Percentiles rank a stretch among this genome's conserved stretches.
phyloP scores from a whole-genome alignment of 2,329 filamentous ascomycete species.

The Cucurbitaria berberidis region DNA sequence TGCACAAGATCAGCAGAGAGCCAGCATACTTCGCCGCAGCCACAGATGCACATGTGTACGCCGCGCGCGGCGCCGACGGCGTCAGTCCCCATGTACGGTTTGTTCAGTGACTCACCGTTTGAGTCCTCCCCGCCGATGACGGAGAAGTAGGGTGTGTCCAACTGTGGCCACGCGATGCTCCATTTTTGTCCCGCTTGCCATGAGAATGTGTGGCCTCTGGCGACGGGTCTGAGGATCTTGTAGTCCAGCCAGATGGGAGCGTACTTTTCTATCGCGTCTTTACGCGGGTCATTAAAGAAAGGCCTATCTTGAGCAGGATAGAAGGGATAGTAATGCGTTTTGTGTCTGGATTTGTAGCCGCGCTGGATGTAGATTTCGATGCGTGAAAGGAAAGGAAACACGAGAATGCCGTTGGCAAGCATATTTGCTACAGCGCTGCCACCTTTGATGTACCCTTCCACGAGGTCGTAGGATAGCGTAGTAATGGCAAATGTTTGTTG shows the following conservation, averaged over 20 bases:
- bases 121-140: background rate
- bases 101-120: background rate
- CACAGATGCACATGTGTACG: background rate
- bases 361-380: slow-evolving; percentile 4
- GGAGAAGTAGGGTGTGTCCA: background rate
- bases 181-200: slow-evolving; percentile 7
- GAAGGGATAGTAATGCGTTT: background rate
- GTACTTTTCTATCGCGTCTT: background rate
- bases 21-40: slow-evolving; percentile 4
- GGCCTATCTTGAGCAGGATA: too few relatives aligned
- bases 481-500: slow-evolving; percentile 3
- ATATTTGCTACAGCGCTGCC: background rate
- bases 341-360: background rate
- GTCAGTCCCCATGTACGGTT: background rate
- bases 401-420: slow-evolving; percentile 6
- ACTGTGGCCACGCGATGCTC: slow-evolving; percentile 1
- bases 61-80: background rate
- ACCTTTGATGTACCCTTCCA: background rate
- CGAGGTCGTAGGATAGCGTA: slow-evolving; percentile 1
- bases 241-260: slow-evolving; percentile 1
- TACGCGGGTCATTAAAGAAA: background rate
- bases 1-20: slow-evolving; percentile 1
- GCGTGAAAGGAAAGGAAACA: slow-evolving; percentile 3
- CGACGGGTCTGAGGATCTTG: background rate
- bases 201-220: background rate